Evolutionary conservation across 2,329 filamentous ascomycete genomes (phyloP), one percentile per base, ranked within the genome.

Genomic region (Colletotrichum truncatum): DNA sequence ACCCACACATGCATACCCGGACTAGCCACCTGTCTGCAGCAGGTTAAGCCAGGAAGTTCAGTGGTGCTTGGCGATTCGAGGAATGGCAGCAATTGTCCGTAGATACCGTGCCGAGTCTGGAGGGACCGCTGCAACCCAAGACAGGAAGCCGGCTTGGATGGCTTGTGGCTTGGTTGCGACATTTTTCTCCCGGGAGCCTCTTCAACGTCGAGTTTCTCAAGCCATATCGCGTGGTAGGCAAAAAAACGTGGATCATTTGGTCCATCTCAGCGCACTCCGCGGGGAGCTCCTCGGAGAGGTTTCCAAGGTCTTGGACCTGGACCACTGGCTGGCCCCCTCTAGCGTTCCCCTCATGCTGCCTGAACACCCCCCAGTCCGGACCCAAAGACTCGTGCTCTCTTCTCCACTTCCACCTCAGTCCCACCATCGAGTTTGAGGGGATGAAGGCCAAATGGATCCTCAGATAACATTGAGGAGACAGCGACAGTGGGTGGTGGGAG

Each of bases 401-500:
- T 32, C 49, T 49, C 51, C 34, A 51, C 57, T 32, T 25, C n/a
- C 26, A 23, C 34, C 11, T 18, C 12, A 21, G 48, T 52, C 18
- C 54, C 55, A 60, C 39, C 52, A 23, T 38, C 55, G n/a, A 39
- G 61, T 61, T 60, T 48, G 61, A 64, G 39, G 57, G 62, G 18
- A 59, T 9, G 46, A 53, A 41, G 49, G 23, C 25, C 41, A 26
- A 53, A 21, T 21, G 62, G 49, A 55, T 55, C 49, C 43, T 56
- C 16, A 65, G 57, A 65, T 62, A 65, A 62, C 62, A 49, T 62
- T 62, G 49, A 45, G 41, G 41, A 61, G 57, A 23, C 34, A 51
- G 43, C 56, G 57, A 39, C 56, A 55, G 34, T 62, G 61, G 55
- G 18, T 9, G 30, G 26, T 18, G 12, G 18, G 12, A 54, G 46